Evolutionary conservation across 2,329 filamentous ascomycete species (phyloP).

Genomic region (Ceratocystis diversiconidia): DNA sequence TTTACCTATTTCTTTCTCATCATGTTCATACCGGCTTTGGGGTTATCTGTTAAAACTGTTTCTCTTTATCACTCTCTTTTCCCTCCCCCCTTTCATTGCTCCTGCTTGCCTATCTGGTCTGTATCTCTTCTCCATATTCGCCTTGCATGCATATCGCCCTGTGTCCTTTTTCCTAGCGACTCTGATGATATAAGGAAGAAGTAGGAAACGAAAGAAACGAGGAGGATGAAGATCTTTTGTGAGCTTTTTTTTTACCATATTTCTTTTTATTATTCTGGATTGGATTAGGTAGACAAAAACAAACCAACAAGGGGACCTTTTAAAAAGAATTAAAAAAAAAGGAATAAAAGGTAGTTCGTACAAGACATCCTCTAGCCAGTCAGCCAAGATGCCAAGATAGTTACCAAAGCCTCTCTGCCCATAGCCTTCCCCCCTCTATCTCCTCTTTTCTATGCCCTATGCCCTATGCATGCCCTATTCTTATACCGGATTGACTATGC

Average conservation of each 20-base stretch:
- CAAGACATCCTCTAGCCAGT: not conserved
- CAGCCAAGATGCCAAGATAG: not conserved
- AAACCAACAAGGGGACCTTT: not conserved
- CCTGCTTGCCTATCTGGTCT: too few relatives aligned
- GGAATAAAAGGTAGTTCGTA: not conserved
- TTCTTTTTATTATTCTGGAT: not conserved
- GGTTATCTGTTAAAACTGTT: conserved; percentile 9
- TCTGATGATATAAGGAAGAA: not conserved
- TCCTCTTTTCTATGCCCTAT: not conserved
- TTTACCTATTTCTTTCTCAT: conserved; percentile 3
- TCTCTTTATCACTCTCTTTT: not conserved
- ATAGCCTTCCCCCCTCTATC: not conserved
- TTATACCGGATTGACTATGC: not conserved
- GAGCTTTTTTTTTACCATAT: not conserved
- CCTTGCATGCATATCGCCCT: conserved; percentile 7
- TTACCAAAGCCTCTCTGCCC: not conserved
- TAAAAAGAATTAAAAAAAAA: not conserved
- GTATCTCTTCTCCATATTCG: conserved; percentile 16
- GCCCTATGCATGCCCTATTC: not conserved
- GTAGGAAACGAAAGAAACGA: not conserved
- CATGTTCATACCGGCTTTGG: conserved; percentile 16
- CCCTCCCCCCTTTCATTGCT: not conserved
- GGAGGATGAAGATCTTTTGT: not conserved
- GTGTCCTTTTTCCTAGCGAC: not conserved
- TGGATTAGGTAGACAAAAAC: not conserved